Evolutionary conservation across 202 grass and related monocot species (phyloP).

Genomic region (Setaria italica): DNA sequence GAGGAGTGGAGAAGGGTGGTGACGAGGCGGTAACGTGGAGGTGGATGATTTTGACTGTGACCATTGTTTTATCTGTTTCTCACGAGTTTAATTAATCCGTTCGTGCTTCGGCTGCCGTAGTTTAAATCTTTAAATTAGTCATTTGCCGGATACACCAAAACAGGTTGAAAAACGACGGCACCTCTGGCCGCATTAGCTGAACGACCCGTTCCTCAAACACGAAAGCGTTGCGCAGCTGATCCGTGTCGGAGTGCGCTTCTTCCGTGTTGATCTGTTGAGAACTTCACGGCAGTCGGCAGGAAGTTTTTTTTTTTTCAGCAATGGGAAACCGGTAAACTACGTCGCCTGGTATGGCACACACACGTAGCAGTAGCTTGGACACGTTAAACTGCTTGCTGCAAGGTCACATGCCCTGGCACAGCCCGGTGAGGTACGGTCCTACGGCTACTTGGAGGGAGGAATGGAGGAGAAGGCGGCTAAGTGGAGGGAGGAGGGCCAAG

Average conservation of each 20-base stretch:
- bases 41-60: conserved; percentile 18
- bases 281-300: background rate
- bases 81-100: background rate
- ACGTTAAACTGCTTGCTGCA: background rate
- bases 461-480: conserved; percentile 53
- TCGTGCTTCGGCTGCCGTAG: background rate
- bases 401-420: background rate
- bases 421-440: background rate
- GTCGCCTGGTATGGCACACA: too few species aligned
- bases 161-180: background rate
- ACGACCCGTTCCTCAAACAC: background rate
- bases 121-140: background rate
- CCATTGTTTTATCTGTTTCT: background rate
- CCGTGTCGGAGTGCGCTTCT: background rate
- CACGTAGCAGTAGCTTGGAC: background rate
- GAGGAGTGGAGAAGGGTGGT: background rate
- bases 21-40: conserved; percentile 35
- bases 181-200: background rate
- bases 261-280: background rate
- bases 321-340: background rate
- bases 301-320: background rate
- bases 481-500: conserved; percentile 49
- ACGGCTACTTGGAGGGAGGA: background rate
- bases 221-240: background rate
- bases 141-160: background rate